These are phyloP conservation scores for Cyclotella sp. DNA, from an alignment of 108 stramenopile genomes.

Conservation along the genomic window DNA sequence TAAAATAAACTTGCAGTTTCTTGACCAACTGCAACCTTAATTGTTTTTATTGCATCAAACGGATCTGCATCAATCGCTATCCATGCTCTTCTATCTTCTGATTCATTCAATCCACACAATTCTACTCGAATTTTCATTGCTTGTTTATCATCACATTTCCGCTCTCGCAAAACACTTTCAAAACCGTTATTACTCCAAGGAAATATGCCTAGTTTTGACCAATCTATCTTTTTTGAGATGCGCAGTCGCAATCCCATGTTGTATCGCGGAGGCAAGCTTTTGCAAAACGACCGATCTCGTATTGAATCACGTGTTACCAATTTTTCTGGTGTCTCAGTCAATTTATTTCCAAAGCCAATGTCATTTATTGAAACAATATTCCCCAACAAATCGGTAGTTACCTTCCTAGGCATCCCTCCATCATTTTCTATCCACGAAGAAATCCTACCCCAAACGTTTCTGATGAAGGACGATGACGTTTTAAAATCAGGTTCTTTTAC, in stretches of 20 bases:
- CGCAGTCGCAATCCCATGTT: constrained; percentile 41
- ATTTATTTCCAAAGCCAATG: constrained; percentile 17
- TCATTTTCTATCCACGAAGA: constrained; percentile 51
- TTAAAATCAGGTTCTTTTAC: background rate
- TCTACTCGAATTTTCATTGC: constrained; percentile 34
- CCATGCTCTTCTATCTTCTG: constrained; percentile 23
- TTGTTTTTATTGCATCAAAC: constrained; percentile 27
- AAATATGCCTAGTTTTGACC: constrained; percentile 46
- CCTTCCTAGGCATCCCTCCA: constrained; percentile 47
- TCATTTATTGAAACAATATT: constrained; percentile 45
- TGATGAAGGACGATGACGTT: background rate
- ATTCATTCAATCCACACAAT: constrained; percentile 39
- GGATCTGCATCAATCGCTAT: constrained; percentile 35
- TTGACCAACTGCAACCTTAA: constrained; percentile 38
- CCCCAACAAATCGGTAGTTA: constrained; percentile 36
- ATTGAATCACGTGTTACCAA: background rate
- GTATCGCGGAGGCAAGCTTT: constrained; percentile 1
- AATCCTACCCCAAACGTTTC: constrained; percentile 5
- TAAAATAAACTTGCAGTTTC: constrained; percentile 15
- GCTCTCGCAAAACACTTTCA: background rate
- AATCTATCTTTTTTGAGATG: constrained; percentile 49
- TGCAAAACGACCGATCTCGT: background rate
- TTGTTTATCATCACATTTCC: background rate
- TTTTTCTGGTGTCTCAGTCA: background rate
- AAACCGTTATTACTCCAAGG: constrained; percentile 41